These are phyloP conservation scores for Phialophora chinensis DNA, from an alignment of 2,329 filamentous ascomycete species.

Conservation along the genomic window DNA sequence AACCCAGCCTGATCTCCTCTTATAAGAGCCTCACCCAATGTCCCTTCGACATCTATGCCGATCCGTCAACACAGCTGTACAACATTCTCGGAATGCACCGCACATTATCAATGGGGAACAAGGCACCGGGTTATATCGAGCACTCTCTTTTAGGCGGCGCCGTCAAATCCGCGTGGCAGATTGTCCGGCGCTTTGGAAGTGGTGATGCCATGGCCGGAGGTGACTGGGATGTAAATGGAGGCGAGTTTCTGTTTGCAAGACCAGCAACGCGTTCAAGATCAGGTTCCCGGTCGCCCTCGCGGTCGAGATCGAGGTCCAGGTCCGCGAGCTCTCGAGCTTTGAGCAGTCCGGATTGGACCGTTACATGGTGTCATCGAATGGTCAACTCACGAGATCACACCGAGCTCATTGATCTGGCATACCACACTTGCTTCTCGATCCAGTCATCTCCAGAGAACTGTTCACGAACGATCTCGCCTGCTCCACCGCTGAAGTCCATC, in stretches of 20 bases:
- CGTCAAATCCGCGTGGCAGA: conserved; percentile 62
- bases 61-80: conserved; percentile 72
- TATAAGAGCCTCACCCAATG: conserved; percentile 69
- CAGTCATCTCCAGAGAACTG: conserved; percentile 6
- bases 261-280: conserved; percentile 20
- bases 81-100: conserved; percentile 70
- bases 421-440: conserved; percentile 25
- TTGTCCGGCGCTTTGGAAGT: conserved; percentile 61
- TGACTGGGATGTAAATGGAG: conserved; percentile 72
- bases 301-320: conserved; percentile 19
- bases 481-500: conserved; percentile 22
- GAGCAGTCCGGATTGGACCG: conserved; percentile 56
- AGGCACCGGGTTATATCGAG: conserved; percentile 69
- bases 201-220: conserved; percentile 69
- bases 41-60: conserved; percentile 77
- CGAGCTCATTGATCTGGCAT: conserved; percentile 70
- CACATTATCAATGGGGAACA: conserved; percentile 64
- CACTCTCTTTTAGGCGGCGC: conserved; percentile 55
- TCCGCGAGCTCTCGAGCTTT: conserved; percentile 29
- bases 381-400: conserved; percentile 76
- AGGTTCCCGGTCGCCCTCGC: conserved; percentile 30
- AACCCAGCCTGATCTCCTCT: conserved; percentile 69
- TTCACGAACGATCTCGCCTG: conserved; percentile 16
- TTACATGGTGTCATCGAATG: conserved; percentile 85
- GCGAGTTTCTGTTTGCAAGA: conserved; percentile 73